Evolutionary conservation across 148 eudicot species (phyloP).

Genomic region (Vaccinium darrowii): DNA sequence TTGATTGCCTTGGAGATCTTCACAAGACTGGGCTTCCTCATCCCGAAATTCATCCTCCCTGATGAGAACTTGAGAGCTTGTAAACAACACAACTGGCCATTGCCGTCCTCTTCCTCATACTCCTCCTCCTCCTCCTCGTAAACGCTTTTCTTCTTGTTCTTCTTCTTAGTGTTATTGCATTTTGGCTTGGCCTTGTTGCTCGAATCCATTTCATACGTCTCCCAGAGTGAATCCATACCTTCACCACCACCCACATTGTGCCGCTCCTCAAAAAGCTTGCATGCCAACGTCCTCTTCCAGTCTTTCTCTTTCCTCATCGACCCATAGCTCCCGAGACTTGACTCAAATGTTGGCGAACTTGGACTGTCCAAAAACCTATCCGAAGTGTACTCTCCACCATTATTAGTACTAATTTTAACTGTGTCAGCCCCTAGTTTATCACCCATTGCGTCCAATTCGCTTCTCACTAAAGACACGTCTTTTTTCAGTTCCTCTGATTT

Average conservation of each 20-base stretch:
- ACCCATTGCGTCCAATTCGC: conserved; percentile 24
- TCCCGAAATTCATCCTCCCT: conserved; percentile 81
- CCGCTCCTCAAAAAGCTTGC: conserved; percentile 85
- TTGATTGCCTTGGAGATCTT: conserved; percentile 72
- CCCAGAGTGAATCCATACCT: conserved; percentile 93
- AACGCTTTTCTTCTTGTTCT: conserved; percentile 21
- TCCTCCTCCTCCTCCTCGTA: conserved; percentile 31
- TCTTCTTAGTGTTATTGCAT: conserved; percentile 16
- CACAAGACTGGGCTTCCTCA: conserved; percentile 58
- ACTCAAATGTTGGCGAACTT: not conserved
- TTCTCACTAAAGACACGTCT: conserved; percentile 18
- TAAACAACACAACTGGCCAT: conserved; percentile 68
- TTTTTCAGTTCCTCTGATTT: conserved; percentile 26
- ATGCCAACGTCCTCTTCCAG: conserved; percentile 82
- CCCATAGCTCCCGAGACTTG: conserved; percentile 46
- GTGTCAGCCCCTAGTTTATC: not conserved
- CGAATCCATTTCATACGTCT: conserved; percentile 57
- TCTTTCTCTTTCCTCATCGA: conserved; percentile 82
- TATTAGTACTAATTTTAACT: not conserved
- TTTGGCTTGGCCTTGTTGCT: conserved; percentile 16
- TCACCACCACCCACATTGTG: conserved; percentile 55
- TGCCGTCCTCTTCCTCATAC: conserved; percentile 33
- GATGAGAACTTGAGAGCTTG: conserved; percentile 81
- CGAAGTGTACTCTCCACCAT: conserved; percentile 6
- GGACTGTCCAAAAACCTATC: not conserved